These are phyloP conservation scores for Neopestalotiopsis rosae DNA, from an alignment of 2,329 filamentous ascomycete genomes.

Conservation along the genomic window DNA sequence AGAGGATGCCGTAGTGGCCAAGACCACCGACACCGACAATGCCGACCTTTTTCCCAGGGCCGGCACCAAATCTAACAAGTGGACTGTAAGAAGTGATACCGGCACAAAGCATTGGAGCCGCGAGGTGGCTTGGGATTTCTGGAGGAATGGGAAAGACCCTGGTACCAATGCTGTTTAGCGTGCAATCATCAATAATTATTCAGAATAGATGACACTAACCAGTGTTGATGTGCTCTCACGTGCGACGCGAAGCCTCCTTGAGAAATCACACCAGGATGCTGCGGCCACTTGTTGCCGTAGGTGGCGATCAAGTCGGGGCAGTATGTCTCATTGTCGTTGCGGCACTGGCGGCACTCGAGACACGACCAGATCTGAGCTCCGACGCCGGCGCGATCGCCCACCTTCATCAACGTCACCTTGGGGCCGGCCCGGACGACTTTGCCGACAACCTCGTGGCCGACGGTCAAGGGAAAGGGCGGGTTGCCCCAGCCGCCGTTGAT, in stretches of 20 bases:
- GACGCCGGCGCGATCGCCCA: conserved; percentile 69
- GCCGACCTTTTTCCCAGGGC: conserved; percentile 79
- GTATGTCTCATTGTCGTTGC: neutral
- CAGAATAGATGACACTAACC: no score
- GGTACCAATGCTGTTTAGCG: neutral
- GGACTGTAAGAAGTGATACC: conserved; percentile 83
- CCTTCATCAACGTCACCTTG: conserved; percentile 51
- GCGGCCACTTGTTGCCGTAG: neutral
- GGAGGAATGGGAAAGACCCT: neutral
- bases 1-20: conserved; percentile 74
- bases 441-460: conserved; percentile 67
- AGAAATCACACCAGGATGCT: no score
- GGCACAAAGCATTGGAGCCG: conserved; percentile 82
- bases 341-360: conserved; percentile 50
- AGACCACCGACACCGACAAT: conserved; percentile 76
- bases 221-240: no score
- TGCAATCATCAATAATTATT: neutral
- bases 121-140: neutral
- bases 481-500: conserved; percentile 37
- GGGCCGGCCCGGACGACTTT: conserved; percentile 46
- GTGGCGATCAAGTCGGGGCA: neutral
- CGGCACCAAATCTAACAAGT: conserved; percentile 75
- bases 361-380: conserved; percentile 66
- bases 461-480: conserved; percentile 47
- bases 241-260: no score